Conservation (phyloP, 495 filamentous ascomycete genomes). For the Lasiosphaeria ovina region DNA sequence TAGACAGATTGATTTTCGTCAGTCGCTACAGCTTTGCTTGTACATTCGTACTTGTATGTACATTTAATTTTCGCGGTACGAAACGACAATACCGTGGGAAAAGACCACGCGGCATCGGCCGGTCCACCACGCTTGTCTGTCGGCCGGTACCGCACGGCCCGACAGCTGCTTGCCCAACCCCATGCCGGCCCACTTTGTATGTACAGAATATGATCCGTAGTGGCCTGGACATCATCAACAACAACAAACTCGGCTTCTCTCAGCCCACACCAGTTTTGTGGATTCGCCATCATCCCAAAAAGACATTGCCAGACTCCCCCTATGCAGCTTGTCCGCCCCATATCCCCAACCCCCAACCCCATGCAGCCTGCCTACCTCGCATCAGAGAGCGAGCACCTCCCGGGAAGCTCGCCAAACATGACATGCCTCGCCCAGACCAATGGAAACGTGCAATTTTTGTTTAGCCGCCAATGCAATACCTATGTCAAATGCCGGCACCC, state of each 20-base stretch:
- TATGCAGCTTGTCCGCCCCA: neutral
- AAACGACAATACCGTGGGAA: no score
- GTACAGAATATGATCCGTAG: neutral
- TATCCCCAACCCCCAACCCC: no score
- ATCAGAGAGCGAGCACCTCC: no score
- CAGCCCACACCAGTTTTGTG: neutral
- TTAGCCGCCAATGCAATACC: conserved; percentile 7
- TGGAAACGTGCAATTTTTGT: neutral
- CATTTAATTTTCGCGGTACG: no score
- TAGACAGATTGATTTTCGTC: no score
- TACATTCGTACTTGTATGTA: no score
- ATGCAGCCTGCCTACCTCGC: no score
- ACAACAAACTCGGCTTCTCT: neutral
- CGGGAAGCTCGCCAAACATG: neutral
- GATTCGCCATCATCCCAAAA: neutral
- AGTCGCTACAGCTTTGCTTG: no score
- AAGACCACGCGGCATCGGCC: neutral
- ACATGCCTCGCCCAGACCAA: neutral
- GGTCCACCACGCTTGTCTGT: neutral
- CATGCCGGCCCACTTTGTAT: neutral
- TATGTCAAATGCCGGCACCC: neutral
- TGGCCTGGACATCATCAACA: neutral
- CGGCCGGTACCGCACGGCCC: conserved; percentile 21
- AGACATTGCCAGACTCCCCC: neutral
- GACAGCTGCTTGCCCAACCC: neutral